Evolutionary conservation across 176 grass and related monocot species (phyloP).

Genomic region (Sorghum bicolor): Sorghum_bicolor_NCBIv3 NC_012878.2:52096001-52096500

Average conservation of each 20-base stretch:
- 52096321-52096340: not conserved
- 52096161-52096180: not conserved
- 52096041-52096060: not conserved
- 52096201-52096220: not conserved
- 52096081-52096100: not conserved
- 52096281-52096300: not conserved
- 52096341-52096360: conserved; percentile 28
- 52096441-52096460: conserved; percentile 24
- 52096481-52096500: conserved; percentile 37
- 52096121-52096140: not conserved
- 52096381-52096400: conserved; percentile 35
- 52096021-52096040: no score
- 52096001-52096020: not conserved
- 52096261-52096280: not conserved
- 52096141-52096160: not conserved
- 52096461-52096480: conserved; percentile 16
- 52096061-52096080: not conserved
- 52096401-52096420: not conserved
- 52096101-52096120: not conserved
- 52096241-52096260: not conserved
- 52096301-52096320: not conserved
- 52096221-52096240: not conserved
- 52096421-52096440: not conserved
- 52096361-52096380: conserved; percentile 44
- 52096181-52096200: not conserved